Evolutionary conservation across 257 asterid genomes (phyloP).

Genomic region (Solanum sitiens): DNA sequence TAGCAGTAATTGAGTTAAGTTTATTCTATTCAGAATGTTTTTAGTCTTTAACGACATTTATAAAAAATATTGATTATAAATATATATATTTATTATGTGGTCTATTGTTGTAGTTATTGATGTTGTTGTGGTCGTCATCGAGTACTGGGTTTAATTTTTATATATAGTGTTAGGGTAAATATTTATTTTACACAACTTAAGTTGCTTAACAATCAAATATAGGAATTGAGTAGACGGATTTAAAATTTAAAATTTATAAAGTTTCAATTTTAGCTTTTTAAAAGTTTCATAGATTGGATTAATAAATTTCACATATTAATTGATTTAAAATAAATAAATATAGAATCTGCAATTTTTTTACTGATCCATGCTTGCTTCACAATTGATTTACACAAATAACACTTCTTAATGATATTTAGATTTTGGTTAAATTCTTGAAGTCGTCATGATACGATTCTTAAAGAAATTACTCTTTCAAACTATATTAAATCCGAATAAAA

Average conservation of each 20-base stretch:
- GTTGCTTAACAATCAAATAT: neutral
- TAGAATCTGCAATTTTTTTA: neutral
- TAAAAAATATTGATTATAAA: too few species aligned
- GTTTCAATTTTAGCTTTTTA: neutral
- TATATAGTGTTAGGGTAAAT: too few species aligned
- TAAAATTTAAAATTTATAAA: neutral
- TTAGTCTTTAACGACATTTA: too few species aligned
- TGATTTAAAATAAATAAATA: neutral
- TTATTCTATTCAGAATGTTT: too few species aligned
- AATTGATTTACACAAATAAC: neutral
- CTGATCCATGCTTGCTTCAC: neutral
- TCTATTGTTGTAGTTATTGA: too few species aligned
- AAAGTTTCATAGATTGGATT: neutral
- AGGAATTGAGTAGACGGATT: neutral
- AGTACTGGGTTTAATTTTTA: too few species aligned
- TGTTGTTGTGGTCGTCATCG: too few species aligned
- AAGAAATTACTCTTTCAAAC: too few species aligned
- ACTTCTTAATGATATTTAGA: too few species aligned
- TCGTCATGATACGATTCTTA: too few species aligned
- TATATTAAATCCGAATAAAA: too few species aligned
- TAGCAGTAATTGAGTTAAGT: fast-evolving
- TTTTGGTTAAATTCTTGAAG: neutral
- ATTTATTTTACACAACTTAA: neutral
- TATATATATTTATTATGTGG: too few species aligned
- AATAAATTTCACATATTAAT: neutral